phyloP scores from a whole-genome alignment of 805 yeast genomes.

The Diddensiella santjacobensis region DNA sequence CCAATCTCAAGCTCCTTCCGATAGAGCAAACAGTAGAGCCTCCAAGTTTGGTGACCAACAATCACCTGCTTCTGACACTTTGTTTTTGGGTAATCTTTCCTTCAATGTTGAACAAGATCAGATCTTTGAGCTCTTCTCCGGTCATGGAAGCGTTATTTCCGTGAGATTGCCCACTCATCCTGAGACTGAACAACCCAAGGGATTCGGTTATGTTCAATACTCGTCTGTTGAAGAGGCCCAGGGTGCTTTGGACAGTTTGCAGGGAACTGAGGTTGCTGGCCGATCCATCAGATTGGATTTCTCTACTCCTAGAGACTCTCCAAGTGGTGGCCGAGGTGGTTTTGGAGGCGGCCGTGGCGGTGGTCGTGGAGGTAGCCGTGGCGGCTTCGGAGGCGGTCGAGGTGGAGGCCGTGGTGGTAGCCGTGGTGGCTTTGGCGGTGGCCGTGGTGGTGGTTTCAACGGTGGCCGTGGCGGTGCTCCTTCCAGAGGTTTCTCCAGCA shows the following conservation, averaged over 20 bases:
- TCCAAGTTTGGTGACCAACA: conserved; percentile 84
- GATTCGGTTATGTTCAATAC: conserved; percentile 96
- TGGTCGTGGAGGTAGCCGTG: conserved; percentile 31
- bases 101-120: conserved; percentile 83
- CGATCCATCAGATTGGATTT: conserved; percentile 93
- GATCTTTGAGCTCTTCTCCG: conserved; percentile 67
- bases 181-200: conserved; percentile 98
- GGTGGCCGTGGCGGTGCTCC: conserved; percentile 33
- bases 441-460: conserved; percentile 33
- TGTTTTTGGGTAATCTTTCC: conserved; percentile 93
- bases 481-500: conserved; percentile 55
- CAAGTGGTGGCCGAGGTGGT: conserved; percentile 30
- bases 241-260: conserved; percentile 78
- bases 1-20: conserved; percentile 44
- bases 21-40: conserved; percentile 72
- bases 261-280: conserved; percentile 86
- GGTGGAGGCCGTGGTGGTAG: conserved; percentile 34
- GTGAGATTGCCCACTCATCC: conserved; percentile 98
- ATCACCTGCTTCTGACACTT: conserved; percentile 90
- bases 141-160: conserved; percentile 77
- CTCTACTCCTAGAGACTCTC: conserved; percentile 70
- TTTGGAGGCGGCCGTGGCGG: conserved; percentile 31
- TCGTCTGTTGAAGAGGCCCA: conserved; percentile 83
- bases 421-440: conserved; percentile 30
- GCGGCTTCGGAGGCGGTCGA: conserved; percentile 28